Conservation (phyloP, 495 filamentous ascomycete genomes). For the Halenospora varia region DNA sequence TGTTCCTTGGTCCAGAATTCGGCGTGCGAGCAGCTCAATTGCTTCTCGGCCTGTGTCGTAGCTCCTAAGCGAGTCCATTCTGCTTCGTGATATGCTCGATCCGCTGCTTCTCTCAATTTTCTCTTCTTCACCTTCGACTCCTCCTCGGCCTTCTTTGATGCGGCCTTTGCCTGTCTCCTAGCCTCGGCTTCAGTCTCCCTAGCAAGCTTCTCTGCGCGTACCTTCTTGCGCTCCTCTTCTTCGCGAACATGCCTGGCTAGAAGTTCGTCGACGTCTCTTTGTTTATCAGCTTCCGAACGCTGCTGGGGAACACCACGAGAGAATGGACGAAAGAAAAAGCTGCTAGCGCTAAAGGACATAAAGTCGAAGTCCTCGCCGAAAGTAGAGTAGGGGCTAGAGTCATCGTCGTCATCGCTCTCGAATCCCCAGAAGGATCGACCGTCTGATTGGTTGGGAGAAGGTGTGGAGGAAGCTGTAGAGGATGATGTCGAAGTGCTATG, state of each 20-base stretch:
- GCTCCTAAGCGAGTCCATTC: conserved; percentile 17
- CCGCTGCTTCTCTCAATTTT: neutral
- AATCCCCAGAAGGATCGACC: too few species aligned
- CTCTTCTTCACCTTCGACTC: neutral
- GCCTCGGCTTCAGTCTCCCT: neutral
- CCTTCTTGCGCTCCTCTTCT: neutral
- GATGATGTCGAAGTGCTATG: neutral
- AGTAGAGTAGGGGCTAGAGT: too few species aligned
- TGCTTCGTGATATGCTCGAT: conserved; percentile 7
- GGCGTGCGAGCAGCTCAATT: conserved; percentile 22
- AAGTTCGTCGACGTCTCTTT: neutral
- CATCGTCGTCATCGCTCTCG: too few species aligned
- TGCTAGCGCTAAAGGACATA: too few species aligned
- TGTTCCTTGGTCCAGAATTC: conserved; percentile 23
- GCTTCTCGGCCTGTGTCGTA: conserved; percentile 16
- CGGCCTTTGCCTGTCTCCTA: neutral
- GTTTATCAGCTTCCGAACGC: neutral
- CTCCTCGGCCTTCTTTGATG: neutral
- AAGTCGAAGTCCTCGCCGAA: too few species aligned
- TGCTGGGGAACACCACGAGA: too few species aligned
- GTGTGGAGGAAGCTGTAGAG: neutral
- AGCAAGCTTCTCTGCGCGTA: neutral
- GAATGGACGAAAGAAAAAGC: too few species aligned
- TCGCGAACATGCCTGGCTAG: neutral
- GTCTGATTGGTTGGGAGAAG: too few species aligned